A percentile compares a stretch with the other conserved stretches of the same genome.
Evolutionary conservation across 2,329 filamentous ascomycete genomes (phyloP).

Genomic region (Beauveria varroae): DNA sequence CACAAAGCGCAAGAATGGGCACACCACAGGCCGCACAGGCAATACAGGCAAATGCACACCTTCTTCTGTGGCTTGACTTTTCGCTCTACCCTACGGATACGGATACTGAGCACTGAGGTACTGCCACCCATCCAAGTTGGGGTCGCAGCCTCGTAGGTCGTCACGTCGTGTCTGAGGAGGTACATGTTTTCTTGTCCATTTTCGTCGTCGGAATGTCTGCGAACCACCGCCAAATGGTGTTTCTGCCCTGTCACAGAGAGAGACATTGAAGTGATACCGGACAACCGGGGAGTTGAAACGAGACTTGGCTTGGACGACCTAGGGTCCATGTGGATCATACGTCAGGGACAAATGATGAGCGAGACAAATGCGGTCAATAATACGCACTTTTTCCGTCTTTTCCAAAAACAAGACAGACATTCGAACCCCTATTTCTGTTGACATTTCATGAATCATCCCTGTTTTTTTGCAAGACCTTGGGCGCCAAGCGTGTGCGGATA

Average conservation of each 20-base stretch:
- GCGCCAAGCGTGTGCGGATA: no score
- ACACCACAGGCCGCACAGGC: background rate
- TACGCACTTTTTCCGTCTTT: background rate
- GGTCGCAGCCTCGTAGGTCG: background rate
- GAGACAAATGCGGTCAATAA: background rate
- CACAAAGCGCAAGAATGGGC: background rate
- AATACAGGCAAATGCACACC: no score
- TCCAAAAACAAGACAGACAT: background rate
- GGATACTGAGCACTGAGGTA: no score
- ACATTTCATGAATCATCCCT: background rate
- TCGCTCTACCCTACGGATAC: no score
- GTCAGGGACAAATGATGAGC: background rate
- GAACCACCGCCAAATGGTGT: no score
- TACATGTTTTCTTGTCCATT: background rate
- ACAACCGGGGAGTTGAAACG: background rate
- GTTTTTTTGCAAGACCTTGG: no score
- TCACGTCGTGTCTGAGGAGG: background rate
- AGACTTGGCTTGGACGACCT: background rate
- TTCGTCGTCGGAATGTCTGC: background rate
- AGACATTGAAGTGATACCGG: background rate
- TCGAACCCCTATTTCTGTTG: background rate
- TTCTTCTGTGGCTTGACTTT: no score
- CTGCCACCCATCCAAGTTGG: background rate
- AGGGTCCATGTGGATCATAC: background rate
- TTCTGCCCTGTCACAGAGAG: background rate